A percentile compares a stretch with the other conserved stretches of the same genome.
Conservation (phyloP, 2,329 filamentous ascomycete genomes). For the Aspergillus sp. region DNA sequence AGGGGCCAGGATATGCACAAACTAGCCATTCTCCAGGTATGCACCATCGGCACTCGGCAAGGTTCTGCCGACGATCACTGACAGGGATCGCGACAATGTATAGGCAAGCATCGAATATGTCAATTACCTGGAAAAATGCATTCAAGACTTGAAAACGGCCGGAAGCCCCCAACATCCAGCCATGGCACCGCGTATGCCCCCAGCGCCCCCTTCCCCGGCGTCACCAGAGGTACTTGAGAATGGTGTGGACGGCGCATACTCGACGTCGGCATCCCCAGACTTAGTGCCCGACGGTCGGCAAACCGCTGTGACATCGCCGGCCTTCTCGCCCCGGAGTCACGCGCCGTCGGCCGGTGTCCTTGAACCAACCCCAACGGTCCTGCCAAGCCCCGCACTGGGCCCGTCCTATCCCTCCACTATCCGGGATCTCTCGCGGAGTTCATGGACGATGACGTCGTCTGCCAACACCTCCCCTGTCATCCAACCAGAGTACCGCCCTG, state of each 20-base stretch:
- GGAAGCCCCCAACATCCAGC: conserved; percentile 20
- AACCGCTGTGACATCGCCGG: conserved; percentile 28
- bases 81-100: conserved; percentile 3
- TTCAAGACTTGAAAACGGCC: conserved; percentile 70
- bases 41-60: conserved; percentile 21
- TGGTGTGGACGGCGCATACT: conserved; percentile 26
- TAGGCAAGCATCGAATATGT: conserved; percentile 96
- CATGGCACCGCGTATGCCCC: conserved; percentile 15
- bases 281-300: conserved; percentile 22
- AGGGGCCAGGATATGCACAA: conserved; percentile 97
- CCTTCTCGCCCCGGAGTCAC: conserved; percentile 32
- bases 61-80: conserved; percentile 5
- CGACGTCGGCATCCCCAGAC: conserved; percentile 38
- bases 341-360: conserved; percentile 22
- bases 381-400: conserved; percentile 37
- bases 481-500: conserved; percentile 35
- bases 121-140: conserved; percentile 87
- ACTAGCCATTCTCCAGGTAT: conserved; percentile 85
- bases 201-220: conserved; percentile 34
- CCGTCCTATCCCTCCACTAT: conserved; percentile 25
- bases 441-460: conserved; percentile 21
- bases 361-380: conserved; percentile 30
- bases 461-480: conserved; percentile 23
- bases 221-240: conserved; percentile 33
- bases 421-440: conserved; percentile 19